These are phyloP conservation scores for Cetradonia linearis DNA, from an alignment of 495 filamentous ascomycete species.

Conservation along the genomic window DNA sequence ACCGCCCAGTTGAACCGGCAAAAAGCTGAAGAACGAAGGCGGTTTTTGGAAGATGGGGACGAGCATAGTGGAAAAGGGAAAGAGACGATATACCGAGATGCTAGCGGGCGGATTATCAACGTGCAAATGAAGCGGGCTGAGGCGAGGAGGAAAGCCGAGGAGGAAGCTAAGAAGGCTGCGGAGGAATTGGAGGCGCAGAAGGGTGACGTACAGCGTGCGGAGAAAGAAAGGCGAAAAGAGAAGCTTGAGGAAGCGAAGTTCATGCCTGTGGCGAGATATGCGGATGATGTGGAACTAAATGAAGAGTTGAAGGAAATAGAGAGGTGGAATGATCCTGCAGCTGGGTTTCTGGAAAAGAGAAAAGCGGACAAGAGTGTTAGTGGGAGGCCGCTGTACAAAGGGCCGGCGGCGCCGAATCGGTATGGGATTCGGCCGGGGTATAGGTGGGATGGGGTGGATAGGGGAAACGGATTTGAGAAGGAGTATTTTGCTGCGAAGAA, in stretches of 20 bases:
- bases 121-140: constrained; percentile 83
- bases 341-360: constrained; percentile 56
- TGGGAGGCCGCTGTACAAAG: constrained; percentile 69
- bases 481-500: constrained; percentile 88
- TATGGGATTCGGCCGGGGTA: constrained; percentile 90
- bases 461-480: constrained; percentile 87
- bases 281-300: constrained; percentile 78
- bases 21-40: constrained; percentile 32
- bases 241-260: constrained; percentile 64
- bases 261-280: constrained; percentile 67
- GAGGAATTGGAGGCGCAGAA: constrained; percentile 54
- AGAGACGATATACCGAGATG: constrained; percentile 91
- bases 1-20: constrained; percentile 54
- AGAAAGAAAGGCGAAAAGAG: constrained; percentile 47
- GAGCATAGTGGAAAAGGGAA: constrained; percentile 35
- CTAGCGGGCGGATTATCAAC: constrained; percentile 82
- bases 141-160: constrained; percentile 60
- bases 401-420: constrained; percentile 74
- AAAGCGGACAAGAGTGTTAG: constrained; percentile 40
- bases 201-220: constrained; percentile 70
- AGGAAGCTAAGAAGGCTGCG: constrained; percentile 53
- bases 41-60: constrained; percentile 19
- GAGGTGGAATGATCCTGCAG: constrained; percentile 92
- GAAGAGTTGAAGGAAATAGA: constrained; percentile 61
- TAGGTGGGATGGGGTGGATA: constrained; percentile 95